Base-by-base conservation (phyloP, 2,329 filamentous ascomycete species). In the Calonectria henricotiae region DNA sequence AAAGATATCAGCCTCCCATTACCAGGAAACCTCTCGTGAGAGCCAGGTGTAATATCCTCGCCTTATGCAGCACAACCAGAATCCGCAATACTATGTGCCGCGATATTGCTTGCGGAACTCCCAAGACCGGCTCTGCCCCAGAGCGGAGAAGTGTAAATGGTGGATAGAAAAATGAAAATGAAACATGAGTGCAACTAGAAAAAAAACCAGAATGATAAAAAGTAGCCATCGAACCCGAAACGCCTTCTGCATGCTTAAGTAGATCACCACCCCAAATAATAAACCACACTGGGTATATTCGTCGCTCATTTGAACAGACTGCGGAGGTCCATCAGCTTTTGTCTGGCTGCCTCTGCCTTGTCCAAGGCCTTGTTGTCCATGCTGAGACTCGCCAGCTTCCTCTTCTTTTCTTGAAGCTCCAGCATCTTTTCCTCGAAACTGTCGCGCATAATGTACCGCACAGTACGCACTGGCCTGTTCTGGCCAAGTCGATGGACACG, bases 401-500 rank as follows among this genome's bases (percentile, higher is more conserved):
- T 94, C 88, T 99, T 99, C 88, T 96, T 97, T 69, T 93, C 90
- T 81, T 98, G 96, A 72, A 99, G 85, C 77, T 93, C 88, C 3
- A 97, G 85, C 89, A 99, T 98, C 85, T 95, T 96, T 84, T 97
- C 94, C 81, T 99, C 96, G 70, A 99, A 97, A 78, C 94, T 98
- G 70, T 90, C 87, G 27, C 89, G 87, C 94, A 98, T 98, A 77
- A 98, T 92, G 81, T 94, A 98, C 43, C 95, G 90, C 43, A 94
- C 91, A 1, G 95, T 97, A n/a, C 89, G 89, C 0, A 99, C 96
- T 13, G 92, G 89, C n/a, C 96, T 88, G 76, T 90, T 96, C 85
- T 99, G 96, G 0, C 96, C 95, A 1, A 98, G 86, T 20, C 95
- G 91, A 81, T 98, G 95, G 6, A 99, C 94, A 35, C 96, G 94